Conservation (phyloP, 83 land plant species). For the Picea abies region DNA sequence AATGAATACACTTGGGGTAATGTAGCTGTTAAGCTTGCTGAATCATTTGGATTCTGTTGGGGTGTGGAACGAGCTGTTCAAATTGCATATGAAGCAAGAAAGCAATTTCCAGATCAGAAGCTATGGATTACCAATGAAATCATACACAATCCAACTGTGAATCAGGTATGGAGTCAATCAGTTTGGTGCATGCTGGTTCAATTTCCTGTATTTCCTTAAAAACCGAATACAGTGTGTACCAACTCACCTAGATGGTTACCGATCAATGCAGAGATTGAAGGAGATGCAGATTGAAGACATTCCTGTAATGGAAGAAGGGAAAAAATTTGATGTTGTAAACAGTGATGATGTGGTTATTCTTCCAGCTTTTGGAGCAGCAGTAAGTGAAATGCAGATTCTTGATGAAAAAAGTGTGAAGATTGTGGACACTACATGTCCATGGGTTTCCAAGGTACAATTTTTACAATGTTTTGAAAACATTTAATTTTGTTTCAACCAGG, state of each 20-base stretch:
- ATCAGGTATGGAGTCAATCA: conserved; percentile 25
- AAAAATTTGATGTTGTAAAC: conserved; percentile 37
- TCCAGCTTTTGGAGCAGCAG: conserved; percentile 57
- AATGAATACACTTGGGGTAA: conserved; percentile 39
- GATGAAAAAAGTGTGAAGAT: conserved; percentile 44
- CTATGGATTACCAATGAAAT: conserved; percentile 60
- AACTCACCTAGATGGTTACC: not conserved
- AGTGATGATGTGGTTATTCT: conserved; percentile 44
- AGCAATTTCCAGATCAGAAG: conserved; percentile 43
- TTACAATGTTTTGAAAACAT: not conserved
- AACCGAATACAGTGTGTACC: not conserved
- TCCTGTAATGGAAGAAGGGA: conserved; percentile 32
- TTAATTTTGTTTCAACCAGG: not conserved
- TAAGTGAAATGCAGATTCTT: conserved; percentile 49
- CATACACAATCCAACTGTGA: conserved; percentile 57
- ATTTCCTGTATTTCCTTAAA: not conserved
- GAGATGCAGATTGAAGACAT: conserved; percentile 42
- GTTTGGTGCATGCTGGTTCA: not conserved
- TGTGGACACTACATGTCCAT: conserved; percentile 57
- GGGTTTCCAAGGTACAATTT: conserved; percentile 49
- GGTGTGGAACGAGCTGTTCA: conserved; percentile 61
- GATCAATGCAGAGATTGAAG: conserved; percentile 25
- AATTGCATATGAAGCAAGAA: conserved; percentile 55
- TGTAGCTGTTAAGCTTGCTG: conserved; percentile 53
- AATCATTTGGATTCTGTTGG: conserved; percentile 58